A percentile compares a stretch with the other conserved stretches of the same genome.
These are phyloP conservation scores for Emergomyces orientalis DNA, from an alignment of 2,329 filamentous ascomycete genomes.

Conservation along the genomic window DNA sequence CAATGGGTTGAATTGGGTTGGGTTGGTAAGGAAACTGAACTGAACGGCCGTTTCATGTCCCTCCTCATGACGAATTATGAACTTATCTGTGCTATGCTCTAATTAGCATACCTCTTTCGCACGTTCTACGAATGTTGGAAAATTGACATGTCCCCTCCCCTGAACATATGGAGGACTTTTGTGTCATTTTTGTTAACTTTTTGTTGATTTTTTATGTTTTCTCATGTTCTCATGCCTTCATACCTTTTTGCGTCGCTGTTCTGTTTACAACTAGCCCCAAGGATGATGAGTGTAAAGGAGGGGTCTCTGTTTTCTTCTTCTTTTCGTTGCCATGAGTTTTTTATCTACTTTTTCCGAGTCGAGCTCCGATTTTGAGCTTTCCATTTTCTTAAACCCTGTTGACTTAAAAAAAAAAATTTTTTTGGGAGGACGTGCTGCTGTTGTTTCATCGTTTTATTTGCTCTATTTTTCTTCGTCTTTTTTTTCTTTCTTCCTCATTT, in stretches of 20 bases:
- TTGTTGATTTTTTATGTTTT: not conserved
- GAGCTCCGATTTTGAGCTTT: not conserved
- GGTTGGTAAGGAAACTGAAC: not conserved
- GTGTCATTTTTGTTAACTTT: conserved; percentile 14
- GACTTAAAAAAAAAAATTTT: too few species aligned
- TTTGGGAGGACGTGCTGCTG: not conserved
- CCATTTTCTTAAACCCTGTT: not conserved
- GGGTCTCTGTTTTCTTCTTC: not conserved
- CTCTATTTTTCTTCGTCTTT: conserved; percentile 17
- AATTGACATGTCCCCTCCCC: not conserved
- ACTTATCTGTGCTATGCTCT: not conserved
- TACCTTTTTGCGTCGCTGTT: not conserved
- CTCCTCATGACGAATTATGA: conserved; percentile 15
- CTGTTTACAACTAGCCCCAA: not conserved
- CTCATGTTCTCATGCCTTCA: not conserved
- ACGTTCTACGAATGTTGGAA: not conserved
- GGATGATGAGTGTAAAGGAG: not conserved
- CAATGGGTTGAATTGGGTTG: not conserved
- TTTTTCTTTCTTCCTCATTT: conserved; percentile 12
- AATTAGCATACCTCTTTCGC: not conserved
- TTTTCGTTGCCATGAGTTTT: not conserved
- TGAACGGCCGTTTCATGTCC: conserved; percentile 1
- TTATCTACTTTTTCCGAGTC: not conserved
- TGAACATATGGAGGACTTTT: conserved; percentile 11
- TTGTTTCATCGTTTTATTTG: conserved; percentile 15